phyloP scores from a whole-genome alignment of 805 yeast genomes.

The Monosporozyma aquatica region DNA sequence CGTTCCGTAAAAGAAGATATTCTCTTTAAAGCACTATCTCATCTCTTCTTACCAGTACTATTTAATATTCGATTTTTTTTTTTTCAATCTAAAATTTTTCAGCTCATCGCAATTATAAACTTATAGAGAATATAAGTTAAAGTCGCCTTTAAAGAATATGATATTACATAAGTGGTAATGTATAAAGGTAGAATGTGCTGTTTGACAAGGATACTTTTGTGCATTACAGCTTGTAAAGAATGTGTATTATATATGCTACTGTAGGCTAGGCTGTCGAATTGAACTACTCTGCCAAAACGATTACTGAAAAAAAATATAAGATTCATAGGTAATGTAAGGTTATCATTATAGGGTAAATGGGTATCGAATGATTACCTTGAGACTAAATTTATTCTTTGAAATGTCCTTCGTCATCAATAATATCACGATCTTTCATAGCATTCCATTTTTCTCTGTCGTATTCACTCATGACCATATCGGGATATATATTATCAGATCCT shows the following conservation, averaged over 20 bases:
- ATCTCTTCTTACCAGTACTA: neutral
- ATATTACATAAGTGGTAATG: too few relatives aligned
- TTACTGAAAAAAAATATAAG: too few relatives aligned
- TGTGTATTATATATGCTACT: too few relatives aligned
- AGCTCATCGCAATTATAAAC: conserved; percentile 4
- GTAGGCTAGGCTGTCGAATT: too few relatives aligned
- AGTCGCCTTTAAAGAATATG: too few relatives aligned
- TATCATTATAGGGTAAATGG: neutral
- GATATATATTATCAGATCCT: conserved; percentile 16
- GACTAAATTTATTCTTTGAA: neutral
- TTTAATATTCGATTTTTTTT: neutral
- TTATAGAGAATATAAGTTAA: too few relatives aligned
- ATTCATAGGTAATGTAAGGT: too few relatives aligned
- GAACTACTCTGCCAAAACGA: too few relatives aligned
- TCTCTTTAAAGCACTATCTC: too few relatives aligned
- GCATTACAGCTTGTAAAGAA: neutral
- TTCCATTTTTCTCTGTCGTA: conserved; percentile 32
- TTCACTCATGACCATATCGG: conserved; percentile 25
- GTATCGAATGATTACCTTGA: neutral
- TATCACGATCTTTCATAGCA: conserved; percentile 8
- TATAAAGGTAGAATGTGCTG: too few relatives aligned
- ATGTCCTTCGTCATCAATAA: conserved; percentile 7
- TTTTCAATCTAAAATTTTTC: conserved; percentile 1
- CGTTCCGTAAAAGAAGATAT: too few relatives aligned
- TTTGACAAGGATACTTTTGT: too few relatives aligned